These are phyloP conservation scores for Candida pini DNA, from an alignment of 805 yeast genomes.

Conservation along the genomic window DNA sequence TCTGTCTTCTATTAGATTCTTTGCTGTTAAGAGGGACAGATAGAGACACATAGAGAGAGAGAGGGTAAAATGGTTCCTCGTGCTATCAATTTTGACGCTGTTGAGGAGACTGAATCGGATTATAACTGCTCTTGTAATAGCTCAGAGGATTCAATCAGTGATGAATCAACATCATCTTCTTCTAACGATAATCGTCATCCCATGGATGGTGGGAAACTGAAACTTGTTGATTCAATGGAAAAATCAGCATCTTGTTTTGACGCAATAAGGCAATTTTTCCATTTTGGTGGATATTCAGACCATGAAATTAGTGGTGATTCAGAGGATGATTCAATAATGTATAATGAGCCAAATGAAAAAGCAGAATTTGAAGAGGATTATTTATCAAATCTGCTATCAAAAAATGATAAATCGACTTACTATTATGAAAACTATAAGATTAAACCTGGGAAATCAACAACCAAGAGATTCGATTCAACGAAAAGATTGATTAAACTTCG, in stretches of 20 bases:
- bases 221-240: slow-evolving; percentile 15
- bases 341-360: slow-evolving; percentile 4
- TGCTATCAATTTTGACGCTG: too few species aligned
- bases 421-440: neutral
- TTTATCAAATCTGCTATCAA: neutral
- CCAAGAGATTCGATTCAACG: slow-evolving; percentile 24
- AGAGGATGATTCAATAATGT: neutral
- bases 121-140: too few species aligned
- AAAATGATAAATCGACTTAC: neutral
- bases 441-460: neutral
- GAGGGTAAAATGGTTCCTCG: too few species aligned
- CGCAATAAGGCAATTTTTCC: slow-evolving; percentile 13
- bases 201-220: slow-evolving; percentile 11
- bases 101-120: too few species aligned
- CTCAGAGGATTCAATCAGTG: too few species aligned
- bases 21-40: too few species aligned
- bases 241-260: slow-evolving; percentile 16
- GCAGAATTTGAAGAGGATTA: neutral
- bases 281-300: neutral
- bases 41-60: too few species aligned
- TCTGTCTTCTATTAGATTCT: too few species aligned
- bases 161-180: too few species aligned
- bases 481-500: slow-evolving; percentile 36
- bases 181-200: too few species aligned
- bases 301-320: neutral